These are phyloP conservation scores for Sugiyamaella chiloensis DNA, from an alignment of 805 yeast genomes.

Conservation along the genomic window DNA sequence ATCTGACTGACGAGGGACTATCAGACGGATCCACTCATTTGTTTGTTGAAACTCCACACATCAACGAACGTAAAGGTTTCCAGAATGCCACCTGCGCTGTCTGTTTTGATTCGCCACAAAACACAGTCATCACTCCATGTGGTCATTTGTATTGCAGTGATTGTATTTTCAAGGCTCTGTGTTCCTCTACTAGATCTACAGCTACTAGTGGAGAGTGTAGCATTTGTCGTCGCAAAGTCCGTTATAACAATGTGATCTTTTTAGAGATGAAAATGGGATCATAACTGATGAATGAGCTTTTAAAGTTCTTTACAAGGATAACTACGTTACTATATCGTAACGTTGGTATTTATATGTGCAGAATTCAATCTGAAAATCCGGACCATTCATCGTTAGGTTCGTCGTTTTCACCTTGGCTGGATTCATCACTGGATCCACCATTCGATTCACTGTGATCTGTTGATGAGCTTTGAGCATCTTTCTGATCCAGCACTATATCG, in stretches of 20 bases:
- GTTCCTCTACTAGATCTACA: slow-evolving; percentile 28
- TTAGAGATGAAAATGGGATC: slow-evolving; percentile 26
- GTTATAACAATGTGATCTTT: slow-evolving; percentile 27
- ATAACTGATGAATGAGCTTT: too few species aligned
- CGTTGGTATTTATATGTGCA: too few species aligned
- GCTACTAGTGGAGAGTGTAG: slow-evolving; percentile 32
- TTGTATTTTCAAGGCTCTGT: slow-evolving; percentile 34
- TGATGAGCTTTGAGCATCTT: too few species aligned
- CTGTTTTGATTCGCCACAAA: slow-evolving; percentile 35
- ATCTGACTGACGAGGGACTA: slow-evolving; percentile 15
- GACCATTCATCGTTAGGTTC: slow-evolving; percentile 37
- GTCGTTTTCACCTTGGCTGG: slow-evolving; percentile 3
- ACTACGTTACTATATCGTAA: too few species aligned
- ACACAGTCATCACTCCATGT: slow-evolving; percentile 34
- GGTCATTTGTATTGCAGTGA: slow-evolving; percentile 38
- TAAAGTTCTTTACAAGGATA: too few species aligned
- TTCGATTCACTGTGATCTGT: not conserved
- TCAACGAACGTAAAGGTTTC: slow-evolving; percentile 16
- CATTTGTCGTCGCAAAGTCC: slow-evolving; percentile 33
- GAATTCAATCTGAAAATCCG: slow-evolving; percentile 36
- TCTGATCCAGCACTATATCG: too few species aligned
- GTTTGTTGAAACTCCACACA: too few species aligned
- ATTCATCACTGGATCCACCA: not conserved
- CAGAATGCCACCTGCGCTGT: slow-evolving; percentile 31
- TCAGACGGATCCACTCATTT: slow-evolving; percentile 9